Evolutionary conservation across 2,329 filamentous ascomycete genomes (phyloP), one percentile per base, ranked within the genome.

Genomic region (Colletotrichum limetticola): DNA sequence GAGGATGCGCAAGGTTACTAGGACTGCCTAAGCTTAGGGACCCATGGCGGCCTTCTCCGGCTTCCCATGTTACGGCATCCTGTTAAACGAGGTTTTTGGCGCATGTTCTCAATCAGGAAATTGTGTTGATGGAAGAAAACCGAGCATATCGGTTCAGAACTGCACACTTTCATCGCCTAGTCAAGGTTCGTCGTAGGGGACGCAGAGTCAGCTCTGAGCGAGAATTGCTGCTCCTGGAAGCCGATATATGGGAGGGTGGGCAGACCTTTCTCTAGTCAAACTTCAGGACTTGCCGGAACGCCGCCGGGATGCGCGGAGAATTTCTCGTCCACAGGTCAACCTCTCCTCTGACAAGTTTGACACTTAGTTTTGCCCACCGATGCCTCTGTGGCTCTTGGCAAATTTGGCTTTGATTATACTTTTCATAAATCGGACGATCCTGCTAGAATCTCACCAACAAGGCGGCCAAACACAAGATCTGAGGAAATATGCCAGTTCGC

Each of bases 311-410:
- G 35, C 22, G 14, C 26, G 63, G 49, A 35, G 28, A 24, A 55
- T 24, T n/a, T 30, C 55, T 30, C 55, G 30, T 37, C 56, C 24
- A n/a, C 52, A 26, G 55, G 28, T 12, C 22, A 35, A 70, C 42
- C 32, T 60, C 60, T 30, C 32, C 59, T 60, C 55, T 70, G 68
- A 66, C 60, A 60, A 70, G 56, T 37, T 59, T 70, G 60, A 59
- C 68, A 28, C 19, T 70, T 60, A 19, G 24, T 70, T 66, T 42
- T 42, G 49, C 55, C 60, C 32, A 35, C 19, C 26, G 7, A 55
- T 16, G 11, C 49, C 26, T 35, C 19, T 19, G 37, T 42, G 6
- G 37, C 37, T 35, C 3, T 22, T n/a, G 30, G 6, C n/a, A 22
- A 28, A 49, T 24, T 49, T 57, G 12, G 7, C 12, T 62, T 52